Conservation (phyloP, 768 basidiomycete species). For the Leccinum broughii region DNA sequence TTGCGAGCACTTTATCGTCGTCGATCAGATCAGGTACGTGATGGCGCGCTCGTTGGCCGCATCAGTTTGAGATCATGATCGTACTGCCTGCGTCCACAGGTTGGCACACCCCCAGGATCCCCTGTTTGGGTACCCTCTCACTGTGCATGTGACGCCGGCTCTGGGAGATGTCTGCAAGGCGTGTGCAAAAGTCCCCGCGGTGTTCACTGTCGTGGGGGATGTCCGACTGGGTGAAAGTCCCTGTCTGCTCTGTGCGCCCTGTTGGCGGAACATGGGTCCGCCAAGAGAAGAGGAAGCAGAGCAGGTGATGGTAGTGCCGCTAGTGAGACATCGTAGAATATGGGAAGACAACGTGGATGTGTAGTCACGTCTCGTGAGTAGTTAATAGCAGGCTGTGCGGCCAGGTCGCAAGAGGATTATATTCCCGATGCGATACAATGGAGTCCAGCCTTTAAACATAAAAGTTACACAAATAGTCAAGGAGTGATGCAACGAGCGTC, state of each 20-base stretch:
- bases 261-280: conserved; percentile 71
- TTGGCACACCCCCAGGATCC: conserved; percentile 60
- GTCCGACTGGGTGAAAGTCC: conserved; percentile 76
- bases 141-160: conserved; percentile 61
- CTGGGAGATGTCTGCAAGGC: conserved; percentile 64
- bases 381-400: no score
- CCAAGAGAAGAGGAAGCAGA: conserved; percentile 41
- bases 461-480: conserved; percentile 14
- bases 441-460: conserved; percentile 1
- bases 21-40: conserved; percentile 69
- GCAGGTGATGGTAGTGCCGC: conserved; percentile 49
- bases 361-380: background rate
- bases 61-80: conserved; percentile 5
- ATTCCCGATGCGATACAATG: conserved; percentile 5
- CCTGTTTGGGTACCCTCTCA: conserved; percentile 62
- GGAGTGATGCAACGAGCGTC: conserved; percentile 15
- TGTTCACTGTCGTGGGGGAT: conserved; percentile 68
- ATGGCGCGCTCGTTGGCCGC: background rate
- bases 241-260: conserved; percentile 68
- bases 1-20: conserved; percentile 76
- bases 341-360: conserved; percentile 17
- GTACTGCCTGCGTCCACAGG: conserved; percentile 36
- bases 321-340: conserved; percentile 44
- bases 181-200: conserved; percentile 70
- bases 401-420: background rate